A percentile compares a stretch with the other conserved stretches of the same genome.
Conservation (phyloP, 169 alveolate species). For the Miamiensis avidus region DNA sequence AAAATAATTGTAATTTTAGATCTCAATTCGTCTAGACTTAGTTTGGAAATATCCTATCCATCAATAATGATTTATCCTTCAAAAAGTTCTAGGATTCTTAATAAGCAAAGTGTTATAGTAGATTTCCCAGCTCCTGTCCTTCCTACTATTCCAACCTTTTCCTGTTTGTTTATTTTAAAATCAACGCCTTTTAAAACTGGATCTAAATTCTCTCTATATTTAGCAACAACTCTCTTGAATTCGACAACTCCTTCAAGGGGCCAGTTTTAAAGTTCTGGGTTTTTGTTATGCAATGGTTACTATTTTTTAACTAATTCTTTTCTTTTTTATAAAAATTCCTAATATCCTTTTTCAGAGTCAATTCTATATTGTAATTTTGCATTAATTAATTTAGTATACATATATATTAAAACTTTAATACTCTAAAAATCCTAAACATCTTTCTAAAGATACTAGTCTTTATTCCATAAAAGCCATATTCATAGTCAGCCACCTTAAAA, state of each 20-base stretch:
- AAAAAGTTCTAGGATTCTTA: slow-evolving; percentile 70
- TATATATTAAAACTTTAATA: neutral
- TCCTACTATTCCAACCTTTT: slow-evolving; percentile 81
- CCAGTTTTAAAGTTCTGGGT: slow-evolving; percentile 41
- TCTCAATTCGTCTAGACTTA: slow-evolving; percentile 61
- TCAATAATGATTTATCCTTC: slow-evolving; percentile 69
- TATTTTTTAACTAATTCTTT: neutral
- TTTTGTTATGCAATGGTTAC: neutral
- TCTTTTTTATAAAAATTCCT: slow-evolving; percentile 22
- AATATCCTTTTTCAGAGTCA: slow-evolving; percentile 31
- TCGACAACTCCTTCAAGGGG: slow-evolving; percentile 64
- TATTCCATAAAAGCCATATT: slow-evolving; percentile 19
- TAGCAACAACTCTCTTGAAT: slow-evolving; percentile 45
- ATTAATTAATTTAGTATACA: neutral
- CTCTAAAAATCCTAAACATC: slow-evolving; percentile 32
- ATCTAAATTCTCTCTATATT: slow-evolving; percentile 73
- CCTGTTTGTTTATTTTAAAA: slow-evolving; percentile 60
- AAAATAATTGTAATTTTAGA: slow-evolving; percentile 73
- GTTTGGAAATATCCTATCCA: slow-evolving; percentile 52
- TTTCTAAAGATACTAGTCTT: slow-evolving; percentile 37
- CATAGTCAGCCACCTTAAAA: slow-evolving; percentile 2
- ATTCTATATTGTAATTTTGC: neutral
- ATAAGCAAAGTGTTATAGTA: slow-evolving; percentile 63
- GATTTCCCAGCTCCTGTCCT: slow-evolving; percentile 87
- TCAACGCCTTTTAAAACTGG: slow-evolving; percentile 56